Conservation (phyloP, 805 yeast species). For the Candida gorgasii region DNA sequence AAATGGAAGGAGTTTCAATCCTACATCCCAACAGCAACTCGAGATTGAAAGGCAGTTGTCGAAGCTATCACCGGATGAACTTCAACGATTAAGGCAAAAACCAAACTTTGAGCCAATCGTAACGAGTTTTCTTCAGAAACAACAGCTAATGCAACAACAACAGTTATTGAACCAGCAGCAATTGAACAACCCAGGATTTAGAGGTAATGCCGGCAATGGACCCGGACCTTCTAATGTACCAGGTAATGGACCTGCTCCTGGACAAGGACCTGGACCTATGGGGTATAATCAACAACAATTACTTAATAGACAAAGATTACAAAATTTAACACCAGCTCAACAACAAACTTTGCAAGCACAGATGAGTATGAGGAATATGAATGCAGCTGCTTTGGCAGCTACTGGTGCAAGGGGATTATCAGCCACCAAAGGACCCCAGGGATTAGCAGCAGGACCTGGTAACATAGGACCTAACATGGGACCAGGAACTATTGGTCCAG, state of each 20-base stretch:
- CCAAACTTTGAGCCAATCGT: conserved; percentile 45
- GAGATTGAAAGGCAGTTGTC: conserved; percentile 22
- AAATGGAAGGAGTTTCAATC: conserved; percentile 5
- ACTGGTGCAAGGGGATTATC: conserved; percentile 6
- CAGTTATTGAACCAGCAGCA: conserved; percentile 15
- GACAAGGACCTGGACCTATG: background rate
- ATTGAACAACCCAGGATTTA: conserved; percentile 6
- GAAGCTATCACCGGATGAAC: conserved; percentile 42
- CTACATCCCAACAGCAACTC: conserved; percentile 5
- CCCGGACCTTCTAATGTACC: conserved; percentile 1
- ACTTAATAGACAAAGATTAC: conserved; percentile 11
- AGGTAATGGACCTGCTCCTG: background rate
- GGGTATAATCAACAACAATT: conserved; percentile 18
- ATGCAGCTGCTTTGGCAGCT: conserved; percentile 12
- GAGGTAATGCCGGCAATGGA: background rate
- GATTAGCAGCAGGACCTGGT: conserved; percentile 1
- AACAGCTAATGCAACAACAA: conserved; percentile 20
- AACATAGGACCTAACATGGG: conserved; percentile 1
- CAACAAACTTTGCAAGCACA: conserved; percentile 13
- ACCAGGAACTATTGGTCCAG: too few relatives aligned
- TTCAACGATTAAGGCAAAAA: conserved; percentile 42
- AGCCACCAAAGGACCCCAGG: background rate
- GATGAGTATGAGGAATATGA: conserved; percentile 12
- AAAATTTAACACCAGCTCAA: conserved; percentile 7
- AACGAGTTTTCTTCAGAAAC: conserved; percentile 42